phyloP scores from a whole-genome alignment of 2,329 filamentous ascomycete species.

The Fusarium sp. region DNA sequence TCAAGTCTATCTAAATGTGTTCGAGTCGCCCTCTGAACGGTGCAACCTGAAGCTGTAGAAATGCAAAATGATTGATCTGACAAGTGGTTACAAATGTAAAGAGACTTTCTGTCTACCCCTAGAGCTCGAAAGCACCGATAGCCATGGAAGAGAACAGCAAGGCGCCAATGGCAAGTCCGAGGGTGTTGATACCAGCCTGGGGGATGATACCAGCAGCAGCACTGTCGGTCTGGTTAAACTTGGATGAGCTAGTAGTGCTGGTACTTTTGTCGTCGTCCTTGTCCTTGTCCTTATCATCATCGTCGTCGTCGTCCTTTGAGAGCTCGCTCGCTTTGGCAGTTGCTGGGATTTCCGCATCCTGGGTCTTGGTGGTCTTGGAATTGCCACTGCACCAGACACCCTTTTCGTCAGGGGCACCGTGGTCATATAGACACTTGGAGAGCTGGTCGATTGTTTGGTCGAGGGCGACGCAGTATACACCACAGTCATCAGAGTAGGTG shows the following conservation, averaged over 20 bases:
- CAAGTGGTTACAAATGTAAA: constrained; percentile 3
- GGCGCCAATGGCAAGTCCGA: constrained; percentile 55
- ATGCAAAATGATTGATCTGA: constrained; percentile 22
- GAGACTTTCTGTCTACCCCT: constrained; percentile 6
- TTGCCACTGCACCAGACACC: constrained; percentile 62
- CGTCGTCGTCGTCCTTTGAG: constrained; percentile 31
- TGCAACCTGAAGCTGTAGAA: constrained; percentile 18
- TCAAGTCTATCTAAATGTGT: constrained; percentile 23
- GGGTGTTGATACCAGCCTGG: constrained; percentile 50
- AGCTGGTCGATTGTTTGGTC: constrained; percentile 52
- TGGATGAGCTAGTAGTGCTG: constrained; percentile 22
- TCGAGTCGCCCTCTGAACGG: constrained; percentile 3
- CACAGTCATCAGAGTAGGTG: constrained; percentile 63
- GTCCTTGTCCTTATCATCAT: constrained; percentile 18
- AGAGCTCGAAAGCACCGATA: constrained; percentile 48
- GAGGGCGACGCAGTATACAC: constrained; percentile 63
- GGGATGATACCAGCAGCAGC: constrained; percentile 41
- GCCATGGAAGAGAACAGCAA: constrained; percentile 56
- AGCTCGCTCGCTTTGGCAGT: constrained; percentile 54
- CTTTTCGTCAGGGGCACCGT: constrained; percentile 53
- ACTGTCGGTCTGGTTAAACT: constrained; percentile 31
- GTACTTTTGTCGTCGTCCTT: constrained; percentile 12
- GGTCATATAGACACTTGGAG: constrained; percentile 56
- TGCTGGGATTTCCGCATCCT: constrained; percentile 46
- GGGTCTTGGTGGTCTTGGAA: constrained; percentile 52